Conservation (phyloP, 2,329 filamentous ascomycete species). For the Lasiodiplodia hormozganensis region DNA sequence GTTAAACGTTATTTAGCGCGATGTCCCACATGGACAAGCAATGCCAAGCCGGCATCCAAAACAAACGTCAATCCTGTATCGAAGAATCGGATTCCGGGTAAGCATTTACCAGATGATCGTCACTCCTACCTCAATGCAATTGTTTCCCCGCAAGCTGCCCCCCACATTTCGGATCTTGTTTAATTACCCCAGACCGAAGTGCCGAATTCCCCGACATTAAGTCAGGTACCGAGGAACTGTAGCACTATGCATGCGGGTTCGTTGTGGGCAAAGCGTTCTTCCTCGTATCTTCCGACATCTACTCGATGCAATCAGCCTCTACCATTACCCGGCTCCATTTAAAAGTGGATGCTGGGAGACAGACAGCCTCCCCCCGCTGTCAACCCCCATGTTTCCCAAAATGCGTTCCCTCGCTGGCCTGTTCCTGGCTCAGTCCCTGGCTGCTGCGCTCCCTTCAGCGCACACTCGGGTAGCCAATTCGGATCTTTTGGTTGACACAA, state of each 20-base stretch:
- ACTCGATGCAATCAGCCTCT: neutral
- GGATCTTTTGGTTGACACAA: conserved; percentile 34
- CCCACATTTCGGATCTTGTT: neutral
- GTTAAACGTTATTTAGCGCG: too few relatives aligned
- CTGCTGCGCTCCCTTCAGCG: neutral
- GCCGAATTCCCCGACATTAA: neutral
- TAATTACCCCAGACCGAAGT: conserved; percentile 11
- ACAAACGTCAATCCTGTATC: neutral
- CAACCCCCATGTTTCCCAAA: neutral
- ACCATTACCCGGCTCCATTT: neutral
- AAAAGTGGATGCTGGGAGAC: neutral
- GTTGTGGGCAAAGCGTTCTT: conserved; percentile 5
- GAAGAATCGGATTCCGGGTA: neutral
- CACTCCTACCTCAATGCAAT: neutral
- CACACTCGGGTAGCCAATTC: neutral
- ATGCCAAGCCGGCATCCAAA: neutral
- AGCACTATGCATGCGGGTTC: neutral
- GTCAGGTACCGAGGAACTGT: neutral
- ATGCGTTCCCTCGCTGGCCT: neutral
- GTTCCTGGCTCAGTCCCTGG: neutral
- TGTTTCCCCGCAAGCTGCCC: neutral
- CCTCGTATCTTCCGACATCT: neutral
- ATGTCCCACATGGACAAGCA: neutral
- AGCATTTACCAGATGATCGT: neutral
- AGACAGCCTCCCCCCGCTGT: too few relatives aligned